Evolutionary conservation across 1,284 basidiomycete genomes (phyloP).

Genomic region (Ceratobasidium sp.): DNA sequence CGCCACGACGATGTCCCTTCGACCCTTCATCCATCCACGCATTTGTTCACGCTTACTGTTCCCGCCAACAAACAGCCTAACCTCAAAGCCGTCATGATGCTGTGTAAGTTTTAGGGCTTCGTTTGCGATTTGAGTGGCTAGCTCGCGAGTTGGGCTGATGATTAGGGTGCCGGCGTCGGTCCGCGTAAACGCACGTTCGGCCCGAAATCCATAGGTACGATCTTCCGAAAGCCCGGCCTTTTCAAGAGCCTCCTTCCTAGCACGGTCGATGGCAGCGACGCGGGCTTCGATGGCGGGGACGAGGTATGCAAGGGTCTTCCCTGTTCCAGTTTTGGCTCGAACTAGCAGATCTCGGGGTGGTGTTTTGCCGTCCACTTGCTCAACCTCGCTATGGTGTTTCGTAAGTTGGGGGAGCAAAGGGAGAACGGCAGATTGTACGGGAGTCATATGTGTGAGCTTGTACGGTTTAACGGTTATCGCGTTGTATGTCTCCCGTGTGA

Average conservation of each 20-base stretch:
- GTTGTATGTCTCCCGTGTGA: conserved; percentile 68
- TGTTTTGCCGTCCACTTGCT: conserved; percentile 52
- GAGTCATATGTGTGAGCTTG: conserved; percentile 81
- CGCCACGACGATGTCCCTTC: conserved; percentile 90
- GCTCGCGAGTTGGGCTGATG: conserved; percentile 94
- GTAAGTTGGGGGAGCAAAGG: conserved; percentile 73
- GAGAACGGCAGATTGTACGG: conserved; percentile 88
- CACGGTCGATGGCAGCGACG: conserved; percentile 63
- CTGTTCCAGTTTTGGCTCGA: conserved; percentile 93
- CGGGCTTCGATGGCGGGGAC: conserved; percentile 89
- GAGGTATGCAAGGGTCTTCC: conserved; percentile 93
- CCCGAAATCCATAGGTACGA: conserved; percentile 31
- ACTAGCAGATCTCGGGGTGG: conserved; percentile 76
- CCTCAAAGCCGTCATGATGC: conserved; percentile 77
- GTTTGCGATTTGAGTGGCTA: conserved; percentile 93
- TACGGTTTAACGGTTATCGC: conserved; percentile 80
- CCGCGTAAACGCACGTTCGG: conserved; percentile 60
- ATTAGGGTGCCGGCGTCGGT: conserved; percentile 81
- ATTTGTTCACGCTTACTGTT: conserved; percentile 76
- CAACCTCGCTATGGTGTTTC: conserved; percentile 62
- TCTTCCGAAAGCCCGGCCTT: conserved; percentile 61
- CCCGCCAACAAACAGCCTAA: conserved; percentile 88
- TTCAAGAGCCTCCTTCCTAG: conserved; percentile 56
- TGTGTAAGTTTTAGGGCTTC: conserved; percentile 81
- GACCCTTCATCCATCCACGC: conserved; percentile 72